phyloP scores from a whole-genome alignment of 2,329 filamentous ascomycete species.

The Scedosporium minutisporum region DNA sequence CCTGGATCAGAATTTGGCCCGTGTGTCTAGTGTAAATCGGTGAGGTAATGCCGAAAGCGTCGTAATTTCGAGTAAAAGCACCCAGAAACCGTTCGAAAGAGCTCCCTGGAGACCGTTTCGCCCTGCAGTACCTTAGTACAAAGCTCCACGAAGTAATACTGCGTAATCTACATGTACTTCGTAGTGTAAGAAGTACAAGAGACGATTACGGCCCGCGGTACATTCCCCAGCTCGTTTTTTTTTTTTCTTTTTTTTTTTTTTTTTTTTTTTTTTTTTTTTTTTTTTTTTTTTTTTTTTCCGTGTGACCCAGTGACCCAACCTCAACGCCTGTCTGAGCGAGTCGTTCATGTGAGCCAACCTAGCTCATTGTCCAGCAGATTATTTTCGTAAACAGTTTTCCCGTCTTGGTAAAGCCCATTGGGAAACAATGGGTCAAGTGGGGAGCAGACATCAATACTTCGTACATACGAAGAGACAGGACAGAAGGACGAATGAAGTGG shows the following conservation, averaged over 20 bases:
- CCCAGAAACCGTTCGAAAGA: neutral
- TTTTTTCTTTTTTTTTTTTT: too few species aligned
- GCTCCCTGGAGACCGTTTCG: too few species aligned
- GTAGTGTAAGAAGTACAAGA: too few species aligned
- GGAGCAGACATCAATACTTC: neutral
- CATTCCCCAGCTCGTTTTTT: too few species aligned
- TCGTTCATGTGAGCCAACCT: neutral
- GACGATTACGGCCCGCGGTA: too few species aligned
- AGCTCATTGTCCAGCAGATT: neutral
- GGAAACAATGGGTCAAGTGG: neutral
- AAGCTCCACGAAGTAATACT: too few species aligned
- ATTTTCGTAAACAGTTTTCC: neutral
- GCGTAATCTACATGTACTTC: too few species aligned
- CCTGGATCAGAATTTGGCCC: neutral
- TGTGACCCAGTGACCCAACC: neutral
- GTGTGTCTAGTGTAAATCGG: neutral
- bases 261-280: too few species aligned
- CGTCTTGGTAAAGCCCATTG: neutral
- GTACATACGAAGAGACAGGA: neutral
- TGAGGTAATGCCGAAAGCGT: neutral
- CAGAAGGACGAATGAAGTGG: neutral
- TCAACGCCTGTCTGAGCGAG: neutral
- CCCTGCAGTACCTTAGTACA: too few species aligned
- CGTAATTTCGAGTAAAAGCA: neutral
- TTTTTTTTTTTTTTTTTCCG: neutral